These are phyloP conservation scores for Backusella mclennaniae DNA, from an alignment of 192 early-diverging fungal species.

Conservation along the genomic window DNA sequence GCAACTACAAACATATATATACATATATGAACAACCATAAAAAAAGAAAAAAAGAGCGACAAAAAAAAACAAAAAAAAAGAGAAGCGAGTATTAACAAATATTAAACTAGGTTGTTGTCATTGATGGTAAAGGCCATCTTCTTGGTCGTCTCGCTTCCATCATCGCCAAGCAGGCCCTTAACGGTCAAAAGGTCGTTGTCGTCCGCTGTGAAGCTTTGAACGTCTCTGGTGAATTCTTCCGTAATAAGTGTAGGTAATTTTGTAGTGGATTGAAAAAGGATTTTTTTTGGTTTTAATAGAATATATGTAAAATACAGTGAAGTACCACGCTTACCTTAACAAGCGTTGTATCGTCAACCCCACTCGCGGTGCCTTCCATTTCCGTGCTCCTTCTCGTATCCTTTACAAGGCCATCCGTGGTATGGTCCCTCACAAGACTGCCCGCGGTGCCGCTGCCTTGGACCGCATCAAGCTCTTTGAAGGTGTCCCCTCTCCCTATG, in stretches of 20 bases:
- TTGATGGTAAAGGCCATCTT: slow-evolving; percentile 99
- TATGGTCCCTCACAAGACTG: slow-evolving; percentile 99
- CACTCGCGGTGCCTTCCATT: slow-evolving; percentile 96
- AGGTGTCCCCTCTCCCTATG: slow-evolving; percentile 97
- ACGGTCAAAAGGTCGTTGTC: slow-evolving; percentile 95
- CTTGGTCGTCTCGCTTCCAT: slow-evolving; percentile 97
- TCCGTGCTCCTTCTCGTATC: slow-evolving; percentile 96
- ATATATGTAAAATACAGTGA: slow-evolving; percentile 55
- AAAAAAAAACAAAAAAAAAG: not conserved
- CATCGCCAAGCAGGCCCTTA: slow-evolving; percentile 96
- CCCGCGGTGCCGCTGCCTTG: slow-evolving; percentile 95
- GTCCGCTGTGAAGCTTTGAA: slow-evolving; percentile 99
- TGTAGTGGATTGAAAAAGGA: not conserved
- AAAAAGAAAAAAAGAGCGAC: not conserved
- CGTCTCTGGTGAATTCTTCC: slow-evolving; percentile 97
- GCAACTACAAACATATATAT: not conserved
- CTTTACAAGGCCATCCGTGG: slow-evolving; percentile 97
- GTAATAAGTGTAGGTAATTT: slow-evolving; percentile 91
- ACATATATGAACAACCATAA: not conserved
- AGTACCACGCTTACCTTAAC: slow-evolving; percentile 94
- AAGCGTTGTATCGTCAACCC: slow-evolving; percentile 99
- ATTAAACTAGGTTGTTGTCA: slow-evolving; percentile 84
- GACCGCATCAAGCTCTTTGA: slow-evolving; percentile 99
- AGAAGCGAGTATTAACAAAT: not conserved
- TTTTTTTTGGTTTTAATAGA: not conserved